These are phyloP conservation scores for Macrophomina phaseolina DNA, from an alignment of 2,329 filamentous ascomycete genomes.

Conservation along the genomic window DNA sequence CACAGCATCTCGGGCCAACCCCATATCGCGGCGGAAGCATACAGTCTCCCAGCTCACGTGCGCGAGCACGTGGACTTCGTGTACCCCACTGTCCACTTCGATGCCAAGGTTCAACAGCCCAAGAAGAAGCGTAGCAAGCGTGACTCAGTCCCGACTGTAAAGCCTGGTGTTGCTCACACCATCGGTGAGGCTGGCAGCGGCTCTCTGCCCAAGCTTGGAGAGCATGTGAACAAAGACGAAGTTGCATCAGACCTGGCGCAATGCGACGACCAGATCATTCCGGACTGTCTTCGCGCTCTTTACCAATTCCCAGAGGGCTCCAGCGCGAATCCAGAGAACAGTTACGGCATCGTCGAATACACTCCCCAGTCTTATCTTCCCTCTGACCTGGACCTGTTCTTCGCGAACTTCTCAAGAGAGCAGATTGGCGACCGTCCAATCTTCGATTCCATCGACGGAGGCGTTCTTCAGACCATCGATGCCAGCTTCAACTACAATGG, in stretches of 20 bases:
- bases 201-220: neutral
- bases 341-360: constrained; percentile 21
- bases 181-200: neutral
- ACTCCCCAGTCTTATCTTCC: constrained; percentile 28
- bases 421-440: constrained; percentile 51
- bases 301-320: constrained; percentile 40
- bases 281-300: constrained; percentile 53
- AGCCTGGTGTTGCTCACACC: constrained; percentile 1
- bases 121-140: neutral
- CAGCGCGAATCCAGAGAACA: constrained; percentile 6
- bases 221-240: neutral
- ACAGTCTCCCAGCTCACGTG: constrained; percentile 33
- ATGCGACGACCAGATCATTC: constrained; percentile 63
- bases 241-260: neutral
- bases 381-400: constrained; percentile 43
- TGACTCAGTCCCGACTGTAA: neutral
- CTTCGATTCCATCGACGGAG: constrained; percentile 55
- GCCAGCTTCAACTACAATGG: constrained; percentile 34
- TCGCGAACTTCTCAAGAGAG: constrained; percentile 46
- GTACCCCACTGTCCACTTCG: neutral
- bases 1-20: constrained; percentile 44
- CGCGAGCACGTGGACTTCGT: constrained; percentile 10
- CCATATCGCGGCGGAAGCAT: constrained; percentile 48
- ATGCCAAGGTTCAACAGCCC: neutral
- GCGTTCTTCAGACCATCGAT: neutral